A percentile compares a stretch with the other conserved stretches of the same genome.
Evolutionary conservation across 139 green algal species (phyloP).

Genomic region (Yamagishiella unicocca): DNA sequence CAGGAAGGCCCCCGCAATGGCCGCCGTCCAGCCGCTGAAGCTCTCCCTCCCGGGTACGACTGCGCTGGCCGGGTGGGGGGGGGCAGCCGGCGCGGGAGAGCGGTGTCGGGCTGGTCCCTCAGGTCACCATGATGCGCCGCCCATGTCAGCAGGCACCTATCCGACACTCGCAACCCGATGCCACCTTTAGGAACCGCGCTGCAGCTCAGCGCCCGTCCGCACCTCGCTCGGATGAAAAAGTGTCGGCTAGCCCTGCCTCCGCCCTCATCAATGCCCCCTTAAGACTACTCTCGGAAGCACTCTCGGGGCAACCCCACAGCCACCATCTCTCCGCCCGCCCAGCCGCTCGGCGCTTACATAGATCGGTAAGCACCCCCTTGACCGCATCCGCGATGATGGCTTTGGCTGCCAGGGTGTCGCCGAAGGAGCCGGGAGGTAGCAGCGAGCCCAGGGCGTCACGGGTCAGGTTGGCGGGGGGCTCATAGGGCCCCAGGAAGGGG

Average conservation of each 20-base stretch:
- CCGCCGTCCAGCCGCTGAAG: slow-evolving; percentile 51
- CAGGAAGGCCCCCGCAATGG: slow-evolving; percentile 46
- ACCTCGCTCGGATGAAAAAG: too few relatives aligned
- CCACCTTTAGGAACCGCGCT: too few relatives aligned
- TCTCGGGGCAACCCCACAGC: too few relatives aligned
- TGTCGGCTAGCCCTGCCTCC: too few relatives aligned
- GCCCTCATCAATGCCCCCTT: too few relatives aligned
- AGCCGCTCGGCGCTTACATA: neutral
- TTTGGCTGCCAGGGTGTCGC: slow-evolving; percentile 11
- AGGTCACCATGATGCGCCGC: too few relatives aligned
- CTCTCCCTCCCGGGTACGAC: slow-evolving; percentile 19
- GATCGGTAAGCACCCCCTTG: slow-evolving; percentile 31
- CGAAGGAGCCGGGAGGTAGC: slow-evolving; percentile 31
- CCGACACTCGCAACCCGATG: too few relatives aligned
- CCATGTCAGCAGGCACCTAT: too few relatives aligned
- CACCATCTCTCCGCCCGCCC: neutral
- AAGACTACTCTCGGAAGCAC: too few relatives aligned
- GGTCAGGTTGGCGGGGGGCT: slow-evolving; percentile 32
- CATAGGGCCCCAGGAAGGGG: slow-evolving; percentile 48
- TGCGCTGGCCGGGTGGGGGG: neutral
- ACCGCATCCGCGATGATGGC: slow-evolving; percentile 37
- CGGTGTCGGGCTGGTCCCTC: too few relatives aligned
- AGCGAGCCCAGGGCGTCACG: neutral
- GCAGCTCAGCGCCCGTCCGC: too few relatives aligned
- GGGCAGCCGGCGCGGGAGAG: too few relatives aligned